These are phyloP conservation scores for Raffaelea deltoideospora DNA, from an alignment of 2,329 filamentous ascomycete species.

Conservation along the genomic window DNA sequence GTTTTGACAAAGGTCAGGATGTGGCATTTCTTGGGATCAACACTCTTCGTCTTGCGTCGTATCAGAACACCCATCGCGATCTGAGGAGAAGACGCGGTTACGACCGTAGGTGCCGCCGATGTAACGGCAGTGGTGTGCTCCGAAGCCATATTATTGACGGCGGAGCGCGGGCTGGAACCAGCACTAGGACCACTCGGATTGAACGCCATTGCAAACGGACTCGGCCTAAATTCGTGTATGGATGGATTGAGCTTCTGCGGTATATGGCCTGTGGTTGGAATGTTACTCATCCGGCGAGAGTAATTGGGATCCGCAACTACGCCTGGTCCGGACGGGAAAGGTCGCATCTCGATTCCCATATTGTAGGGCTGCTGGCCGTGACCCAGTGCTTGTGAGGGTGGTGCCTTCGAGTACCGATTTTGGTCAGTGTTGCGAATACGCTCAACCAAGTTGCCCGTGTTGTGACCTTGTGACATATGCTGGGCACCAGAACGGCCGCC, in stretches of 20 bases:
- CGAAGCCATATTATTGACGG: constrained; percentile 29
- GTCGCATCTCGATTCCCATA: constrained; percentile 49
- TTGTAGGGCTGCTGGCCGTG: constrained; percentile 23
- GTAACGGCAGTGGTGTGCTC: constrained; percentile 4
- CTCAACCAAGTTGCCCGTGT: constrained; percentile 31
- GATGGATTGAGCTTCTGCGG: constrained; percentile 47
- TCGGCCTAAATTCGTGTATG: constrained; percentile 71
- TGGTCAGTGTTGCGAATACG: constrained; percentile 37
- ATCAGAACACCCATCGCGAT: constrained; percentile 24
- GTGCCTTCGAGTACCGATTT: constrained; percentile 17
- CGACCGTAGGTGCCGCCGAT: neutral
- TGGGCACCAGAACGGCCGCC: constrained; percentile 30
- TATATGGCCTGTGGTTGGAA: constrained; percentile 29
- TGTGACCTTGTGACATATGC: constrained; percentile 22
- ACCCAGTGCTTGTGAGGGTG: too few relatives aligned
- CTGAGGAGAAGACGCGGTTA: constrained; percentile 3
- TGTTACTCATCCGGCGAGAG: constrained; percentile 35
- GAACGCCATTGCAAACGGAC: constrained; percentile 65
- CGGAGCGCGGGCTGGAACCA: constrained; percentile 56
- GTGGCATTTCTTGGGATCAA: constrained; percentile 55
- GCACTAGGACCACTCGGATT: constrained; percentile 56
- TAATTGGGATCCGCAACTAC: constrained; percentile 36
- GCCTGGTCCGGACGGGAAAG: constrained; percentile 60
- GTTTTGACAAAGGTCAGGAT: constrained; percentile 40
- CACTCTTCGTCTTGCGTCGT: constrained; percentile 54